Conservation (phyloP, 2,329 filamentous ascomycete species). For the Xylaria sp. region DNA sequence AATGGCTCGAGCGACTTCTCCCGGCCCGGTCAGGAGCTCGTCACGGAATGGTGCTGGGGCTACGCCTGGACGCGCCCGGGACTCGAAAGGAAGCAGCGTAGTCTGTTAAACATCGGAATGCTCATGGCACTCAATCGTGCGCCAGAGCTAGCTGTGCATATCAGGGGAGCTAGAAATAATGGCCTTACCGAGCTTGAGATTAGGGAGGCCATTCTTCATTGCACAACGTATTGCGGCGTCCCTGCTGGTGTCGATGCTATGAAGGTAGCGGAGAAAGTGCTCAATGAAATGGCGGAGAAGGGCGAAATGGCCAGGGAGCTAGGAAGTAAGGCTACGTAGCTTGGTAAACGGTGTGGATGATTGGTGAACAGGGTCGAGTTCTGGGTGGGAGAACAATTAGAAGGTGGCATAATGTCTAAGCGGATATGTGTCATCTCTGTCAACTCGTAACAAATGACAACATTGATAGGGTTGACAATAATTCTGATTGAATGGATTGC, state of each 20-base stretch:
- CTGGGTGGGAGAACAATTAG: background rate
- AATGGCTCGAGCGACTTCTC: conserved; percentile 68
- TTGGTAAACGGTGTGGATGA: background rate
- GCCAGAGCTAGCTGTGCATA: conserved; percentile 69
- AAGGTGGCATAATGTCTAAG: background rate
- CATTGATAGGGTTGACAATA: conserved; percentile 29
- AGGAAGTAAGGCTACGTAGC: conserved; percentile 40
- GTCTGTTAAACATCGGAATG: conserved; percentile 72
- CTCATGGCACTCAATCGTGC: conserved; percentile 65
- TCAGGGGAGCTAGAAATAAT: conserved; percentile 71
- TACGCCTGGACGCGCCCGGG: conserved; percentile 71
- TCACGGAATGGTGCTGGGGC: conserved; percentile 73
- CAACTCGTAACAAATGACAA: background rate
- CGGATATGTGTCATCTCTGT: too few species aligned
- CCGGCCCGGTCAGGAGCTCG: conserved; percentile 68
- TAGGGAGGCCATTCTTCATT: conserved; percentile 65
- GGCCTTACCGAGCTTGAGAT: conserved; percentile 71
- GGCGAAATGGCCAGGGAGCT: conserved; percentile 46
- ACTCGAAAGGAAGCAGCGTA: conserved; percentile 68
- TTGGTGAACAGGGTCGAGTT: background rate
- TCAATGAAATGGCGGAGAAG: conserved; percentile 49
- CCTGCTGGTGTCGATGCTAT: conserved; percentile 57
- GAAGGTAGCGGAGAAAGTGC: conserved; percentile 48
- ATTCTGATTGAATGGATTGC: conserved; percentile 17
- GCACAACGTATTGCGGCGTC: conserved; percentile 57